Evolutionary conservation across 768 basidiomycete species (phyloP).

Genomic region (Naganishia vaughanmartiniae): DNA sequence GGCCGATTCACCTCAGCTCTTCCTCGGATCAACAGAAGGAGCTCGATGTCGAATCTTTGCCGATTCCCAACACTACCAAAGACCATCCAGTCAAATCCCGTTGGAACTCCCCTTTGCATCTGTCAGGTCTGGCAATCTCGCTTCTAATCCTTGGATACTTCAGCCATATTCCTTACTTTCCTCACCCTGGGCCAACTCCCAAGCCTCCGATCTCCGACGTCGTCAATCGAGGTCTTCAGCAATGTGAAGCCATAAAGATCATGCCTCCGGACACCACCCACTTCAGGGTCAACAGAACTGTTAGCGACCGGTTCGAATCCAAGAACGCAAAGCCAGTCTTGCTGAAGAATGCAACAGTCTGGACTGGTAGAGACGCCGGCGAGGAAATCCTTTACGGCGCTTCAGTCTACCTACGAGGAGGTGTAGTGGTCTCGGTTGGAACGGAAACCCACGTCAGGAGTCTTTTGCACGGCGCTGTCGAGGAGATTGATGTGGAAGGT

Average conservation of each 20-base stretch:
- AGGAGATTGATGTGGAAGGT: slow-evolving; percentile 62
- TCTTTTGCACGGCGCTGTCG: slow-evolving; percentile 55
- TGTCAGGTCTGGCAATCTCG: background rate
- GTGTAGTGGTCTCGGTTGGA: slow-evolving; percentile 64
- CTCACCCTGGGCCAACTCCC: slow-evolving; percentile 13
- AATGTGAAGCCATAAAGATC: slow-evolving; percentile 45
- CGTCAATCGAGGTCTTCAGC: slow-evolving; percentile 42
- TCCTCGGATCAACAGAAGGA: background rate
- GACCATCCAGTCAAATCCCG: slow-evolving; percentile 3
- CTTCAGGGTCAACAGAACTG: slow-evolving; percentile 34
- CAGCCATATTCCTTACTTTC: slow-evolving; percentile 22
- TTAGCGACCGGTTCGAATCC: slow-evolving; percentile 47
- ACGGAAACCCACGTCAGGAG: slow-evolving; percentile 56
- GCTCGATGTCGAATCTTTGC: background rate
- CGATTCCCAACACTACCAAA: slow-evolving; percentile 16
- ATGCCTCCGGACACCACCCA: slow-evolving; percentile 39
- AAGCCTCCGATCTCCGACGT: slow-evolving; percentile 18
- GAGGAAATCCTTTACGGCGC: slow-evolving; percentile 60
- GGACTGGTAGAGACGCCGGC: slow-evolving; percentile 68
- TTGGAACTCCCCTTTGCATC: background rate
- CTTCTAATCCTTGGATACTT: background rate
- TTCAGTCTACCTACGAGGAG: slow-evolving; percentile 64
- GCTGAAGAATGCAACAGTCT: slow-evolving; percentile 70
- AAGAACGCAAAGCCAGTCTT: slow-evolving; percentile 59
- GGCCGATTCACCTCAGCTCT: background rate